Evolutionary conservation across 2,329 filamentous ascomycete genomes (phyloP).

Genomic region (Neocatenulostroma microsporum): DNA sequence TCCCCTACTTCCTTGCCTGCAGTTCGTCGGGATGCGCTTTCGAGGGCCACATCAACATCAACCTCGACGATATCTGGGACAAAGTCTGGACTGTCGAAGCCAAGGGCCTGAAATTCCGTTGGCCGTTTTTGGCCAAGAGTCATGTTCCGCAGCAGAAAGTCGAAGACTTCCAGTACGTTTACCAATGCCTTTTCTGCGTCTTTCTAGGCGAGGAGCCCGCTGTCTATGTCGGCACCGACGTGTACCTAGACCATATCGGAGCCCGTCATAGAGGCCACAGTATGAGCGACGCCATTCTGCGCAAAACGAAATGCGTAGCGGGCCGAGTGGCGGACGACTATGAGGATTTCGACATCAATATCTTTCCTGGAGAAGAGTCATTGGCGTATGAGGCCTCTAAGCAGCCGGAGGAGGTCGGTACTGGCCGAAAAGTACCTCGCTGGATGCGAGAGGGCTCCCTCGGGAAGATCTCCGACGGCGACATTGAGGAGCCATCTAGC

Average conservation of each 20-base stretch:
- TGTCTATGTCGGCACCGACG: conserved; percentile 33
- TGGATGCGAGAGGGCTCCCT: too few relatives aligned
- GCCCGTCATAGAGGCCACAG: conserved; percentile 28
- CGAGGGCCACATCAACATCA: conserved; percentile 26
- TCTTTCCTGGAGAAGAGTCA: too few relatives aligned
- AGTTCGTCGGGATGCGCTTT: conserved; percentile 38
- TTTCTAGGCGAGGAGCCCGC: conserved; percentile 30
- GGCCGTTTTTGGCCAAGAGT: conserved; percentile 41
- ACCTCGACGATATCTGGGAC: conserved; percentile 23
- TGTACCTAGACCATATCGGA: conserved; percentile 40
- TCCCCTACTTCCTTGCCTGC: conserved; percentile 31
- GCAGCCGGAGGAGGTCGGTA: too few relatives aligned
- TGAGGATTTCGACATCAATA: conserved; percentile 44
- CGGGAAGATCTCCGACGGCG: too few relatives aligned
- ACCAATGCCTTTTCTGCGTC: conserved; percentile 42
- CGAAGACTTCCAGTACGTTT: conserved; percentile 25
- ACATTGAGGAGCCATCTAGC: too few relatives aligned
- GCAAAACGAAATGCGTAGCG: conserved; percentile 37
- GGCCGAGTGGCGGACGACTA: conserved; percentile 31
- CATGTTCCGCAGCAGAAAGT: conserved; percentile 33
- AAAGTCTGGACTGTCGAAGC: conserved; percentile 16
- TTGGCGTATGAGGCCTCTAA: too few relatives aligned
- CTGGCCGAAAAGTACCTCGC: too few relatives aligned
- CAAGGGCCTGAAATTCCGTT: conserved; percentile 37
- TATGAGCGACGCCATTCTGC: conserved; percentile 31